Conservation (phyloP, 345 rosid species). For the Abelmoschus esculentus region DNA sequence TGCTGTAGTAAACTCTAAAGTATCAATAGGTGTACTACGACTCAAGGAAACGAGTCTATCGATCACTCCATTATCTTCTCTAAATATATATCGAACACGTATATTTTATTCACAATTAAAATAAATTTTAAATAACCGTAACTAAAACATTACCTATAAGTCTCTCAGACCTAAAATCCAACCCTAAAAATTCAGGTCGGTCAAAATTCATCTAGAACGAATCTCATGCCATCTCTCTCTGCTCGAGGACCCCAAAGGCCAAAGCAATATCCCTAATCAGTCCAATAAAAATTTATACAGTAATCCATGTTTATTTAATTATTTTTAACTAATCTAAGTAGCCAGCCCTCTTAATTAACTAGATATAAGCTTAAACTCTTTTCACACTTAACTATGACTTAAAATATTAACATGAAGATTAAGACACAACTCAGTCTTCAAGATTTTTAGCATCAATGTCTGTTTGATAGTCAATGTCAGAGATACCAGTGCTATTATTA, state of each 20-base stretch:
- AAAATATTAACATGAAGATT: background rate
- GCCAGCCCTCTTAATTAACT: conserved; percentile 14
- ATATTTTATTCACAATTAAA: too few species aligned
- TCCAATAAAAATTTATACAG: background rate
- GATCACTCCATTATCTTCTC: too few species aligned
- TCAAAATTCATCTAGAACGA: too few species aligned
- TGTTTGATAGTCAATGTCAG: conserved; percentile 30
- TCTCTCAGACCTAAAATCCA: too few species aligned
- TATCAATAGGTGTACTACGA: too few species aligned
- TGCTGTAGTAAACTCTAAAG: too few species aligned
- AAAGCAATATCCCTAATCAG: conserved; percentile 1
- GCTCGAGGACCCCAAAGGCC: background rate
- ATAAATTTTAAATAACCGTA: too few species aligned
- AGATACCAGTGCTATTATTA: conserved; percentile 8
- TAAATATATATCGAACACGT: too few species aligned
- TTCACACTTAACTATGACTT: conserved; percentile 1
- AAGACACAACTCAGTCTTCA: conserved; percentile 35
- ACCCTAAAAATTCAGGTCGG: too few species aligned
- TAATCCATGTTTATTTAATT: background rate
- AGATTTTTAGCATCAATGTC: conserved; percentile 40
- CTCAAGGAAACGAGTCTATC: too few species aligned
- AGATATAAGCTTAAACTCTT: conserved; percentile 7
- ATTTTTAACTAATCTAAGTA: background rate
- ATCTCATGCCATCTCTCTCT: too few species aligned
- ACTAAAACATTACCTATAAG: too few species aligned